Evolutionary conservation across 352 stramenopile genomes (phyloP).

Genomic region (Phytophthora cryptogea): DNA sequence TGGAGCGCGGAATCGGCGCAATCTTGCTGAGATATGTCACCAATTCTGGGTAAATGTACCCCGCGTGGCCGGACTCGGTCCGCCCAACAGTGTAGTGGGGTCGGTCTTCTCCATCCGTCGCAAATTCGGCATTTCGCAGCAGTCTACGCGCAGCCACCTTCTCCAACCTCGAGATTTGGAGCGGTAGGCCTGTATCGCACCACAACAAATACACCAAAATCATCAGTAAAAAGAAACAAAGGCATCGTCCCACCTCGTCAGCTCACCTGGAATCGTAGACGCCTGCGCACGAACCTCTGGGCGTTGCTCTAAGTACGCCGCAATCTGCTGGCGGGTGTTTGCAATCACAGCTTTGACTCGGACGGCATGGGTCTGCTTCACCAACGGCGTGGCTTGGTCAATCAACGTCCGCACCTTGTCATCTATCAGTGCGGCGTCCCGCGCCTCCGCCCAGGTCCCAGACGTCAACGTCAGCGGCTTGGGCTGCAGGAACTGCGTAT

Average conservation of each 20-base stretch:
- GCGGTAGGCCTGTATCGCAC: conserved; percentile 14
- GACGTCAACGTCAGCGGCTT: conserved; percentile 31
- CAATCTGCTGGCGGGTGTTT: conserved; percentile 47
- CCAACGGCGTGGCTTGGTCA: conserved; percentile 42
- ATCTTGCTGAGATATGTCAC: conserved; percentile 53
- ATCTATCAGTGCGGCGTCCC: conserved; percentile 31
- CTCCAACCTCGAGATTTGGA: conserved; percentile 49
- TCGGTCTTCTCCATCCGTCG: conserved; percentile 17
- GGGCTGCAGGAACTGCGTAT: conserved; percentile 15
- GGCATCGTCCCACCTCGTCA: neutral
- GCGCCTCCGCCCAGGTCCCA: conserved; percentile 29
- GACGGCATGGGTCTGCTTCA: conserved; percentile 37
- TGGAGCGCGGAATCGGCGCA: conserved; percentile 54
- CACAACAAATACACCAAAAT: neutral
- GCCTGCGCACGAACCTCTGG: conserved; percentile 33
- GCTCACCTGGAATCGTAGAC: conserved; percentile 17
- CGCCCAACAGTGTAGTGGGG: conserved; percentile 52
- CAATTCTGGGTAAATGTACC: conserved; percentile 36
- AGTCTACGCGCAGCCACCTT: conserved; percentile 51
- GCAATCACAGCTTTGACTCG: conserved; percentile 42
- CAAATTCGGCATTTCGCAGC: conserved; percentile 36
- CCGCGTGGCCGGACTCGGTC: conserved; percentile 45
- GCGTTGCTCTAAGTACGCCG: conserved; percentile 39
- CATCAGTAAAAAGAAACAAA: conserved; percentile 1
- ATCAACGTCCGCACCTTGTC: conserved; percentile 41